phyloP scores from a whole-genome alignment of 495 filamentous ascomycete genomes.

The Penicillium steckii region DNA sequence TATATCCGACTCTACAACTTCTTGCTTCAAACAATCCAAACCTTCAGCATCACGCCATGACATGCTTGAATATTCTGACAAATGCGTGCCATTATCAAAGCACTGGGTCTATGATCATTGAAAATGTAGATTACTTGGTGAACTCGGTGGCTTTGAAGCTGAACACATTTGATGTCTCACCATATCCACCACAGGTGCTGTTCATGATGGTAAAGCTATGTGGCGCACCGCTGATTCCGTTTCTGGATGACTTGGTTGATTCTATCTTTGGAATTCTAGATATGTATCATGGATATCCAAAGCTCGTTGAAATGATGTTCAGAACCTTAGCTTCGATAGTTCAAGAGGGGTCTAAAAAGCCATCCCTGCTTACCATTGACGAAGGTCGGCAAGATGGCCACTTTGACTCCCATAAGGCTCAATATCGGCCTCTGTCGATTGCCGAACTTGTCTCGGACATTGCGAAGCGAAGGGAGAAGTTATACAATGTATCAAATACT shows the following conservation, averaged over 20 bases:
- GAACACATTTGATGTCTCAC: constrained; percentile 87
- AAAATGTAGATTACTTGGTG: constrained; percentile 95
- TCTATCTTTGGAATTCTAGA: constrained; percentile 90
- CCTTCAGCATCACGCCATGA: constrained; percentile 79
- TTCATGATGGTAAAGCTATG: constrained; percentile 92
- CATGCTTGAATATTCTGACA: constrained; percentile 77
- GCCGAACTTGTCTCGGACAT: constrained; percentile 37
- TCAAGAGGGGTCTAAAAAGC: constrained; percentile 70
- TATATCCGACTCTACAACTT: constrained; percentile 85
- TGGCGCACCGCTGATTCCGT: constrained; percentile 78
- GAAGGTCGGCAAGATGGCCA: constrained; percentile 21
- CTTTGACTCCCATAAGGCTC: constrained; percentile 38
- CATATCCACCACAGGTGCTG: constrained; percentile 85
- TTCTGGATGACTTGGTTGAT: constrained; percentile 84
- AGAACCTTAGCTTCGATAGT: constrained; percentile 77
- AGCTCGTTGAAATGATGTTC: constrained; percentile 83
- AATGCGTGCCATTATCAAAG: constrained; percentile 69
- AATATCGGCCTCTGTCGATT: constrained; percentile 37
- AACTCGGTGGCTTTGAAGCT: constrained; percentile 88
- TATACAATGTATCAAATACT: constrained; percentile 29
- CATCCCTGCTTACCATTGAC: constrained; percentile 54
- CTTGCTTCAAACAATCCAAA: constrained; percentile 69
- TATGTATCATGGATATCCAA: constrained; percentile 88
- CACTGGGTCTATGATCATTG: constrained; percentile 77
- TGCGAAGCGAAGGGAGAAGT: constrained; percentile 35